Conservation (phyloP, 352 stramenopile species). For the Globisporangium carolinianum region DNA sequence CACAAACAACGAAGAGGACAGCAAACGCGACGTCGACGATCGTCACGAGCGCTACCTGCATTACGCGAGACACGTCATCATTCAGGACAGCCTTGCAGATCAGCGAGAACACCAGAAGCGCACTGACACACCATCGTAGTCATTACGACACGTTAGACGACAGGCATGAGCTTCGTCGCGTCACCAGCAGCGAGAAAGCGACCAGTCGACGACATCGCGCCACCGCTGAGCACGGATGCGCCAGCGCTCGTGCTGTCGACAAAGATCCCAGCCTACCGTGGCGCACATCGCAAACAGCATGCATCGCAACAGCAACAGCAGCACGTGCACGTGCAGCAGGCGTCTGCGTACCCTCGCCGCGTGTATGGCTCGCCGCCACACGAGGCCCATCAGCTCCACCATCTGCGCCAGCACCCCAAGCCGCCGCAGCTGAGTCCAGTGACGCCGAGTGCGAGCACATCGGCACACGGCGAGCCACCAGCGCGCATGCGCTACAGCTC, state of each 20-base stretch:
- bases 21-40: no score
- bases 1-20: no score
- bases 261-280: constrained; percentile 3
- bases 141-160: no score
- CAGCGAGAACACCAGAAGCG: no score
- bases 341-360: not conserved
- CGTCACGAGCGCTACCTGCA: no score
- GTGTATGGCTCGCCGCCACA: constrained; percentile 1
- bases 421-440: constrained; percentile 2
- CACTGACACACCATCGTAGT: no score
- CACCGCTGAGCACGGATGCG: constrained; percentile 6
- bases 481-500: not conserved
- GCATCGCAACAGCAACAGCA: not conserved
- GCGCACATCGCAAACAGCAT: not conserved
- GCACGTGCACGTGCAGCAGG: not conserved
- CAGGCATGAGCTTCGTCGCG: constrained; percentile 7
- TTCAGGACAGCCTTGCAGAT: no score
- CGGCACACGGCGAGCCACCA: not conserved
- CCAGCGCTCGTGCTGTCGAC: not conserved
- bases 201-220: constrained; percentile 9
- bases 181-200: constrained; percentile 8
- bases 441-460: not conserved
- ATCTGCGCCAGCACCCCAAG: not conserved
- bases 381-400: constrained; percentile 1
- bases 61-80: no score